Conservation (phyloP, 2,329 filamentous ascomycete species). For the Botrytis sinoallii region DNA sequence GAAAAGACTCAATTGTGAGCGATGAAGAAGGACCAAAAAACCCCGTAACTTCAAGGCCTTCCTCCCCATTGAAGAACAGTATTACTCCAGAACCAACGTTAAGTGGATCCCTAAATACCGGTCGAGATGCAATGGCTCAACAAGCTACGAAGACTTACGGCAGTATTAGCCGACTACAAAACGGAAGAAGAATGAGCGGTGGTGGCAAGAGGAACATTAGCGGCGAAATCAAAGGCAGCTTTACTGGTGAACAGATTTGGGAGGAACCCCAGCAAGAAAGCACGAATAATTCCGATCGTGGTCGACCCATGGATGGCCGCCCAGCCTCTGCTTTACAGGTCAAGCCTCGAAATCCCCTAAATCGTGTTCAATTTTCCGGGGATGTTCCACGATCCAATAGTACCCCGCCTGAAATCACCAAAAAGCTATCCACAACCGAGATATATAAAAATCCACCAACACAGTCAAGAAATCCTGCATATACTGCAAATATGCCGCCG, state of each 20-base stretch:
- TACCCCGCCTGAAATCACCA: constrained; percentile 43
- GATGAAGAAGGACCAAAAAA: constrained; percentile 34
- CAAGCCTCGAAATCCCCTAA: constrained; percentile 64
- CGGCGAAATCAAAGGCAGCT: constrained; percentile 60
- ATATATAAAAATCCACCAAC: constrained; percentile 81
- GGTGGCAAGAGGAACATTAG: constrained; percentile 60
- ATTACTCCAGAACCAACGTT: constrained; percentile 31
- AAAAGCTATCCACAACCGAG: constrained; percentile 54
- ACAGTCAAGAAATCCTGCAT: constrained; percentile 77
- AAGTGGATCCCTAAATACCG: constrained; percentile 30
- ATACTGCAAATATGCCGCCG: constrained; percentile 61
- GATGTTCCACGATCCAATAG: constrained; percentile 44
- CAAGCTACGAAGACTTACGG: constrained; percentile 31
- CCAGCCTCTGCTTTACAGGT: constrained; percentile 50
- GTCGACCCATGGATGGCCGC: constrained; percentile 30
- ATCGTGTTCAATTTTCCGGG: constrained; percentile 52
- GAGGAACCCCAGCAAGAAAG: constrained; percentile 69
- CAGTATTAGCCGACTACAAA: constrained; percentile 24
- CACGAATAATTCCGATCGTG: constrained; percentile 21
- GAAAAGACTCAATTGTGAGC: constrained; percentile 38
- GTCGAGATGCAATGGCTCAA: constrained; percentile 19
- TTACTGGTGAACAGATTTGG: constrained; percentile 79
- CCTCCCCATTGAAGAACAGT: constrained; percentile 37
- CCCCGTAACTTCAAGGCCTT: background rate
- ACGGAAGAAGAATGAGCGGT: constrained; percentile 27